phyloP scores from a whole-genome alignment of 2,329 filamentous ascomycete species.

The Neopestalotiopsis sp. region DNA sequence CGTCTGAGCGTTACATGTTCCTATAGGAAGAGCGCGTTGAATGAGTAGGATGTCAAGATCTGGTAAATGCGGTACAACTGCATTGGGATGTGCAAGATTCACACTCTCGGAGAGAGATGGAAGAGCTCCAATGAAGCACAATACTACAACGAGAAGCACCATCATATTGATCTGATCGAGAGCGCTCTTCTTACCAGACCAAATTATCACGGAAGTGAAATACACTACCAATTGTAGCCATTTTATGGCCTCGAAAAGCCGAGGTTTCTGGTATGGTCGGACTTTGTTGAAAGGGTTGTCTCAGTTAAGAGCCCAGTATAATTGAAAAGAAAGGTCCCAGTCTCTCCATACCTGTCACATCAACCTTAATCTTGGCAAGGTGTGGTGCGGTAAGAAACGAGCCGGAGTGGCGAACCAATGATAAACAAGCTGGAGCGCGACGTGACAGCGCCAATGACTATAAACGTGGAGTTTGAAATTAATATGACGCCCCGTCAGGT shows the following conservation, averaged over 20 bases:
- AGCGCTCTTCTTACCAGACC: background rate
- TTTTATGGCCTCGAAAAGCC: background rate
- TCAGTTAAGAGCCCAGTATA: no score
- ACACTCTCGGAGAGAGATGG: background rate
- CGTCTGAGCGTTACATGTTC: conserved; percentile 24
- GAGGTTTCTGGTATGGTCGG: no score
- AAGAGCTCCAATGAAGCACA: background rate
- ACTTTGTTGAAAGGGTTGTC: no score
- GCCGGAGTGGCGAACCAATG: background rate
- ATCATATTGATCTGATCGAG: background rate
- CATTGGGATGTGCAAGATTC: background rate
- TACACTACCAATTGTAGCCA: background rate
- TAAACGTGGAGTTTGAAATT: background rate
- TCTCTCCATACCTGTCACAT: no score
- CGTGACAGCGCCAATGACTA: conserved; percentile 1
- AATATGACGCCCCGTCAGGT: background rate
- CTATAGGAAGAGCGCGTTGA: conserved; percentile 9
- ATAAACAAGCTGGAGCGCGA: background rate
- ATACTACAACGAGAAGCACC: background rate
- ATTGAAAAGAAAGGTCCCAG: no score
- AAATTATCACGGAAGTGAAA: background rate
- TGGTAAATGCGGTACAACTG: background rate
- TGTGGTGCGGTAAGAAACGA: background rate
- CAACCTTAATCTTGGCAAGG: no score
- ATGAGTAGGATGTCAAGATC: background rate